Percentiles rank a stretch among this genome's conserved stretches.
Evolutionary conservation across 805 yeast species (phyloP).

Genomic region (Kazachstania martiniae): DNA sequence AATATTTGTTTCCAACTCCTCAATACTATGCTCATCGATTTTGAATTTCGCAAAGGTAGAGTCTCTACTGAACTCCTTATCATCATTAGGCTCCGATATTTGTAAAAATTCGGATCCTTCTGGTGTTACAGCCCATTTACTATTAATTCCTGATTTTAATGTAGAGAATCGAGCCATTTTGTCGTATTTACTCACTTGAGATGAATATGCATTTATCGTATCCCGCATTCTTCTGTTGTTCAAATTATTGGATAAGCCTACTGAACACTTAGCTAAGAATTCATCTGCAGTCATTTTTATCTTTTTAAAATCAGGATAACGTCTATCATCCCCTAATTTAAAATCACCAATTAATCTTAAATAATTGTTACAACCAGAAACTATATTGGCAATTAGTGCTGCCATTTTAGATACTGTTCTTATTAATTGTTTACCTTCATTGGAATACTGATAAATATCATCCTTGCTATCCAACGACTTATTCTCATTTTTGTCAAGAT

Average conservation of each 20-base stretch:
- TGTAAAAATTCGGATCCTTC: constrained; percentile 3
- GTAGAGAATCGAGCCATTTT: constrained; percentile 24
- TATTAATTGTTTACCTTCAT: constrained; percentile 57
- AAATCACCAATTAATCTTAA: constrained; percentile 57
- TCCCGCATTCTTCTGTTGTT: constrained; percentile 22
- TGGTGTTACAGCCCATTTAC: constrained; percentile 1
- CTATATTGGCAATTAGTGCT: constrained; percentile 38
- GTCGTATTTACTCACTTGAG: constrained; percentile 2
- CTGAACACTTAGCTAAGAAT: constrained; percentile 51
- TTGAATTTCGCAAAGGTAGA: constrained; percentile 30
- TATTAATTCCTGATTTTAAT: constrained; percentile 2
- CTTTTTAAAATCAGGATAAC: constrained; percentile 53
- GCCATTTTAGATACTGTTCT: constrained; percentile 52
- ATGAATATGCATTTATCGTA: background rate
- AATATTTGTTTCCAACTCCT: constrained; percentile 5
- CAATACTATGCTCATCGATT: constrained; percentile 13
- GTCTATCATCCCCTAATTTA: constrained; percentile 44
- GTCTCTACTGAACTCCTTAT: constrained; percentile 27
- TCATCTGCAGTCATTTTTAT: constrained; percentile 48
- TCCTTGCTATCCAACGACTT: constrained; percentile 6
- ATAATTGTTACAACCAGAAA: constrained; percentile 40
- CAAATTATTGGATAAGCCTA: constrained; percentile 41
- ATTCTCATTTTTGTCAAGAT: constrained; percentile 8
- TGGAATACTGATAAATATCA: constrained; percentile 42
- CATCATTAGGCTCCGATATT: constrained; percentile 20